phyloP scores from a whole-genome alignment of 495 filamentous ascomycete species.

The Neurospora sp. region DNA sequence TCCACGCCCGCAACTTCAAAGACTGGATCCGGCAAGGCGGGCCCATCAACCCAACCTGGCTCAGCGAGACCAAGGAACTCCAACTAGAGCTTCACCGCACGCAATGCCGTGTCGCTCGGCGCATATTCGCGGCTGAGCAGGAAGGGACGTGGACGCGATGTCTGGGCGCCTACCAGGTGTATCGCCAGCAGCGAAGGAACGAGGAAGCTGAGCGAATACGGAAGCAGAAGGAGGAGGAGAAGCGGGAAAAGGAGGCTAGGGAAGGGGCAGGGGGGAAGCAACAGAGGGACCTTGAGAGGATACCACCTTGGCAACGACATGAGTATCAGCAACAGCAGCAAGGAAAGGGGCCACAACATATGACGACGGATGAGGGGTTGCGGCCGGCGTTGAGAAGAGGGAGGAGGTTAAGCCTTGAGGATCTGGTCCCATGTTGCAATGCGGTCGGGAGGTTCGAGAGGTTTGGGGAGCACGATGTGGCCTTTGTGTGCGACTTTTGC shows the following conservation, averaged over 20 bases:
- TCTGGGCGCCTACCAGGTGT: constrained; percentile 35
- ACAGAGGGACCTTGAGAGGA: neutral
- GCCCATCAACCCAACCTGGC: constrained; percentile 36
- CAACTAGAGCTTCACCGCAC: constrained; percentile 34
- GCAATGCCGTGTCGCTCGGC: constrained; percentile 36
- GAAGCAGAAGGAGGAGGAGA: constrained; percentile 2
- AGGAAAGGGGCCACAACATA: neutral
- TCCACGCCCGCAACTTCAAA: constrained; percentile 30
- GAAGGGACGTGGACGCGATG: constrained; percentile 20
- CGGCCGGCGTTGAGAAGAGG: constrained; percentile 1
- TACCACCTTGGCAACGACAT: constrained; percentile 11
- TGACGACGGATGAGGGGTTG: neutral
- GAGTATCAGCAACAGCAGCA: constrained; percentile 7
- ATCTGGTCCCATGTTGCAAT: constrained; percentile 28
- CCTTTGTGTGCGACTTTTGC: constrained; percentile 42
- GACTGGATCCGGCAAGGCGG: constrained; percentile 36
- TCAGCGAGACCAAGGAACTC: constrained; percentile 29
- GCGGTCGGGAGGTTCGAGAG: constrained; percentile 32
- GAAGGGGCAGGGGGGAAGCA: neutral
- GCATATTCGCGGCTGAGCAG: constrained; percentile 33
- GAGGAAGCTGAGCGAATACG: constrained; percentile 9
- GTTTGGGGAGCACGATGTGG: constrained; percentile 30
- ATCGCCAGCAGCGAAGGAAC: constrained; percentile 25
- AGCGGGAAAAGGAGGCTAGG: neutral
- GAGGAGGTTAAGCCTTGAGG: constrained; percentile 20